Conservation (phyloP, 2,329 filamentous ascomycete genomes). For the Domatiomyces catenatus region DNA sequence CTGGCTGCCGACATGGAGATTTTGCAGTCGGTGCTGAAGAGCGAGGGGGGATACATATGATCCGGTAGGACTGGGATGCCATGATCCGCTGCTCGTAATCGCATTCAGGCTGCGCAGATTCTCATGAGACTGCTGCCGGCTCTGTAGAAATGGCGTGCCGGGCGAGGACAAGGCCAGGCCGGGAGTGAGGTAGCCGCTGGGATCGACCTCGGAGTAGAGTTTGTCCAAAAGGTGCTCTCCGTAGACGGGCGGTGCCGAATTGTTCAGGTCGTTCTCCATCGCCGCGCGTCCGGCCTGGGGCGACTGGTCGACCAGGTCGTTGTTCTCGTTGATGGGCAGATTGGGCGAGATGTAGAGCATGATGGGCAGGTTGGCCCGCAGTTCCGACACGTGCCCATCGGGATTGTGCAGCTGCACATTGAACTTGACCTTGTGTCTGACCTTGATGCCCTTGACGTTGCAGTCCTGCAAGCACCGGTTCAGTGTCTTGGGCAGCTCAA, state of each 20-base stretch:
- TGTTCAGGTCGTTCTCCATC: conserved; percentile 40
- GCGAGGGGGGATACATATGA: conserved; percentile 44
- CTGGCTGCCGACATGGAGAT: conserved; percentile 29
- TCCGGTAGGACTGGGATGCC: conserved; percentile 18
- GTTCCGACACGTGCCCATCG: conserved; percentile 79
- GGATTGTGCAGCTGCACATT: conserved; percentile 86
- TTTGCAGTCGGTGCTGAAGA: conserved; percentile 53
- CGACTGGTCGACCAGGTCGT: conserved; percentile 55
- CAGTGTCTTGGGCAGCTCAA: conserved; percentile 65
- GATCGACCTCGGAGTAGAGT: conserved; percentile 75
- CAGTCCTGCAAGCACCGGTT: conserved; percentile 78
- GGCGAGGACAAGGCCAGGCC: conserved; percentile 48
- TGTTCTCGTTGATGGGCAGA: conserved; percentile 73
- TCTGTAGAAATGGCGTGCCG: conserved; percentile 60
- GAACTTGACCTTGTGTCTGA: conserved; percentile 83
- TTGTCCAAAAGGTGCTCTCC: conserved; percentile 80
- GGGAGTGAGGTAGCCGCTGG: conserved; percentile 65
- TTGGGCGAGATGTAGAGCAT: conserved; percentile 94
- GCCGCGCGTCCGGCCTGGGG: conserved; percentile 34
- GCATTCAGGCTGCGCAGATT: conserved; percentile 52
- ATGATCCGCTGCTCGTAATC: conserved; percentile 25
- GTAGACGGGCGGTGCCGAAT: conserved; percentile 78
- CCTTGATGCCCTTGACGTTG: conserved; percentile 75
- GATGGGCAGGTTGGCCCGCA: conserved; percentile 70
- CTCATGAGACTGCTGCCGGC: conserved; percentile 62